phyloP scores from a whole-genome alignment of 805 yeast genomes.

The Zygotorulaspora sp. region DNA sequence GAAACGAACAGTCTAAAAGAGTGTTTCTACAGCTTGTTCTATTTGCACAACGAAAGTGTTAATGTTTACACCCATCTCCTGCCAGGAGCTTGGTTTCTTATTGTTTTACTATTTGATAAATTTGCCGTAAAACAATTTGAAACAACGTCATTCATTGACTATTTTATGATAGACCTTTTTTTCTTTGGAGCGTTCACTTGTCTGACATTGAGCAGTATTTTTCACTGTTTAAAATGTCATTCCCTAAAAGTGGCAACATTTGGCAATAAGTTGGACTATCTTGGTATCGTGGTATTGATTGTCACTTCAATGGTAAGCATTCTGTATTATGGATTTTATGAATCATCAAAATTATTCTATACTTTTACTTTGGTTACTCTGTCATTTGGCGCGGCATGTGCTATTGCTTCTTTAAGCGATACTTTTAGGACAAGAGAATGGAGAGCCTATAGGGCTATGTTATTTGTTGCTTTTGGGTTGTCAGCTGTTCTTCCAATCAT shows the following conservation, averaged over 20 bases:
- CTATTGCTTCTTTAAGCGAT: conserved; percentile 57
- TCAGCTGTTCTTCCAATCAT: conserved; percentile 69
- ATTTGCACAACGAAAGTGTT: conserved; percentile 68
- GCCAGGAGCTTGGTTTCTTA: conserved; percentile 34
- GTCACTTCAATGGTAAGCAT: conserved; percentile 56
- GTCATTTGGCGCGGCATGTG: conserved; percentile 56
- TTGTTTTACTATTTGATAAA: conserved; percentile 26
- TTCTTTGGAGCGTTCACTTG: conserved; percentile 56
- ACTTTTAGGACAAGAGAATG: conserved; percentile 65
- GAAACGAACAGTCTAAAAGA: conserved; percentile 45
- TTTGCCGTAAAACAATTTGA: conserved; percentile 38
- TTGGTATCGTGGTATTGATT: conserved; percentile 67
- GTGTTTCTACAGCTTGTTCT: conserved; percentile 47
- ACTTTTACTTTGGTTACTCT: conserved; percentile 45
- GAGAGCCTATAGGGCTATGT: conserved; percentile 70
- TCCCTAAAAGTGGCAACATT: conserved; percentile 48
- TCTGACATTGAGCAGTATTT: conserved; percentile 57
- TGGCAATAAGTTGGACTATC: conserved; percentile 70
- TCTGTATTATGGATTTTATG: conserved; percentile 46
- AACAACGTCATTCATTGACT: conserved; percentile 41
- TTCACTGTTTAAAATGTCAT: conserved; percentile 65
- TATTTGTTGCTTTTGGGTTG: conserved; percentile 78
- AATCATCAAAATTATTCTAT: conserved; percentile 36
- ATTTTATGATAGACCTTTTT: conserved; percentile 33
- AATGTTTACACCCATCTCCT: conserved; percentile 65